These are phyloP conservation scores for Metschnikowia drakensbergensis DNA, from an alignment of 805 yeast genomes.

Conservation along the genomic window DNA sequence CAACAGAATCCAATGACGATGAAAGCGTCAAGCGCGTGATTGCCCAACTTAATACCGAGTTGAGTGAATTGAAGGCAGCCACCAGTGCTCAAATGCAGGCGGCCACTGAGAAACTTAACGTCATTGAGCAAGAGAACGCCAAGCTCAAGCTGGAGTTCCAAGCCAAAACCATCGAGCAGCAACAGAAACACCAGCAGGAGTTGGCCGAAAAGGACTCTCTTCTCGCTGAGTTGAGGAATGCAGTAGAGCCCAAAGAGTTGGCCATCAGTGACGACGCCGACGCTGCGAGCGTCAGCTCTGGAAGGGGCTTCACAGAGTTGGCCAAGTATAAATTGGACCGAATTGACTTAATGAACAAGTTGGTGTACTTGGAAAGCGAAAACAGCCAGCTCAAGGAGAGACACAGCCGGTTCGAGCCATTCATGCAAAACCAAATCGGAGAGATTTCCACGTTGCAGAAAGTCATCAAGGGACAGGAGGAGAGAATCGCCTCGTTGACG, in stretches of 20 bases:
- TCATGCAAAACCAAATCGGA: constrained; percentile 50
- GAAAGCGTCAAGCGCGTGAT: constrained; percentile 31
- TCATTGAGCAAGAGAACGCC: constrained; percentile 40
- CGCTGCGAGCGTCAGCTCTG: constrained; percentile 6
- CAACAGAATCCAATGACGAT: background rate
- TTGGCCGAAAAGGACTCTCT: constrained; percentile 30
- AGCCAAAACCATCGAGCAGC: constrained; percentile 13
- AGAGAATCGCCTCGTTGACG: constrained; percentile 39
- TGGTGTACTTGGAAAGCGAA: constrained; percentile 45
- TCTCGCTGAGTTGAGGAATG: constrained; percentile 29
- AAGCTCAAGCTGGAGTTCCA: constrained; percentile 4
- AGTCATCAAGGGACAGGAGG: constrained; percentile 51
- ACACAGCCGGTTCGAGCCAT: constrained; percentile 45
- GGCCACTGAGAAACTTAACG: constrained; percentile 53
- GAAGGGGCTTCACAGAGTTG: constrained; percentile 27
- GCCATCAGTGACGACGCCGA: constrained; percentile 4
- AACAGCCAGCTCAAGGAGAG: constrained; percentile 40
- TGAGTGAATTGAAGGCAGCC: constrained; percentile 28
- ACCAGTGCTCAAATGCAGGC: constrained; percentile 48
- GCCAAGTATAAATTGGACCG: constrained; percentile 41
- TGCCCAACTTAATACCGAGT: constrained; percentile 30
- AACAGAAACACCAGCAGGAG: constrained; percentile 5
- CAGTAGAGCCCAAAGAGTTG: constrained; percentile 9
- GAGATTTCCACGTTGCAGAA: constrained; percentile 52
- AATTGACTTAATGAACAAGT: constrained; percentile 41